Percentiles rank a stretch among this genome's conserved stretches.
These are phyloP conservation scores for Pichia thaimueangensis DNA, from an alignment of 805 yeast genomes.

Conservation along the genomic window DNA sequence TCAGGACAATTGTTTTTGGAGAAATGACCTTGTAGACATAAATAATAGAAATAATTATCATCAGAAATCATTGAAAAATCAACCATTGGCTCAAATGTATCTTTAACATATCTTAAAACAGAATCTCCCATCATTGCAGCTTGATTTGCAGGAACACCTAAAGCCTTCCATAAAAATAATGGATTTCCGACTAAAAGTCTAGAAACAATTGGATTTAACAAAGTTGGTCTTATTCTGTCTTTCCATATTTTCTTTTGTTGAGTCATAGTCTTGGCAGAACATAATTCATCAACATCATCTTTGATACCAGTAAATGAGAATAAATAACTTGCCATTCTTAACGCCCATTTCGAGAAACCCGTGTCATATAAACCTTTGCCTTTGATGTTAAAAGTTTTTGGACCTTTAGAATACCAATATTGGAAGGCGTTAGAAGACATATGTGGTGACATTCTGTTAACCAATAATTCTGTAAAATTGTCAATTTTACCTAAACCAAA, in stretches of 20 bases:
- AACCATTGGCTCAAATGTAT: conserved; percentile 73
- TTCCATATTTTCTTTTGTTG: conserved; percentile 67
- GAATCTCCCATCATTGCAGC: conserved; percentile 74
- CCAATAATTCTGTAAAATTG: conserved; percentile 44
- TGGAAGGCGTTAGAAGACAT: conserved; percentile 77
- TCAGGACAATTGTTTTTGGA: conserved; percentile 64
- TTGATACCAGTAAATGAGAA: conserved; percentile 52
- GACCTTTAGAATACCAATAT: conserved; percentile 67
- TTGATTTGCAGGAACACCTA: conserved; percentile 85
- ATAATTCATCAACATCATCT: conserved; percentile 46
- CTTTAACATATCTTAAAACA: conserved; percentile 62
- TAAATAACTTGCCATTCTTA: conserved; percentile 56
- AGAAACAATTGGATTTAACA: conserved; percentile 65
- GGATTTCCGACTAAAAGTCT: conserved; percentile 72
- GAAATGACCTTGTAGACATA: conserved; percentile 59
- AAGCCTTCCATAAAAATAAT: conserved; percentile 79
- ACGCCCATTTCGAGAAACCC: conserved; percentile 84
- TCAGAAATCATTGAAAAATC: conserved; percentile 53
- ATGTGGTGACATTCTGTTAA: conserved; percentile 55
- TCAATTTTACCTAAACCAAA: conserved; percentile 70
- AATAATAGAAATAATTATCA: conserved; percentile 76
- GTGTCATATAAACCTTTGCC: conserved; percentile 71
- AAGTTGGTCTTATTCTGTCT: conserved; percentile 54
- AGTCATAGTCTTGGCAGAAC: conserved; percentile 48
- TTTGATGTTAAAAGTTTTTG: conserved; percentile 44